These are phyloP conservation scores for Forsythia viridissima DNA, from an alignment of 257 asterid genomes.

Conservation along the genomic window DNA sequence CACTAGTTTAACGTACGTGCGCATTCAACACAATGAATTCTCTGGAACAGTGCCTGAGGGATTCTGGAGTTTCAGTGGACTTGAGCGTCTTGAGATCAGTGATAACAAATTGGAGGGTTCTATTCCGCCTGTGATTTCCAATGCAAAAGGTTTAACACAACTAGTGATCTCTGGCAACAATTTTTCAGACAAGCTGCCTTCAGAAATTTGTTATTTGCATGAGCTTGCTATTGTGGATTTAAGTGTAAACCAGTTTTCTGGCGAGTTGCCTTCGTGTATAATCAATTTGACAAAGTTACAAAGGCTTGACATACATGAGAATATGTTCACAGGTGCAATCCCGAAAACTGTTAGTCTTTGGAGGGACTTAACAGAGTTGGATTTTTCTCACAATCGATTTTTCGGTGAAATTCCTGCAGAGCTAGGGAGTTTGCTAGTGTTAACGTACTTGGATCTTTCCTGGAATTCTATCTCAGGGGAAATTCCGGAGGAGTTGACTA, in stretches of 20 bases:
- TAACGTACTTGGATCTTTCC: slow-evolving; percentile 66
- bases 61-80: slow-evolving; percentile 59
- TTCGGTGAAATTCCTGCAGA: slow-evolving; percentile 63
- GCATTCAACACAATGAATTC: slow-evolving; percentile 49
- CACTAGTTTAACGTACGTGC: slow-evolving; percentile 45
- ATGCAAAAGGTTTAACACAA: slow-evolving; percentile 42
- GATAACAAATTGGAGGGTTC: slow-evolving; percentile 65
- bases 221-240: slow-evolving; percentile 50
- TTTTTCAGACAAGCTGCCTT: slow-evolving; percentile 59
- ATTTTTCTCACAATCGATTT: slow-evolving; percentile 64
- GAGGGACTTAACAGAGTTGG: slow-evolving; percentile 58
- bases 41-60: slow-evolving; percentile 59
- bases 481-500: slow-evolving; percentile 57
- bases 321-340: slow-evolving; percentile 56
- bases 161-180: slow-evolving; percentile 56
- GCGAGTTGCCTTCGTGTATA: slow-evolving; percentile 67
- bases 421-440: slow-evolving; percentile 57
- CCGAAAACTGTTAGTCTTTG: slow-evolving; percentile 45
- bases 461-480: slow-evolving; percentile 59
- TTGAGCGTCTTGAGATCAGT: slow-evolving; percentile 49
- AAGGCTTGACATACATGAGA: slow-evolving; percentile 62
- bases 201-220: slow-evolving; percentile 43
- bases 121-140: slow-evolving; percentile 50
- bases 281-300: slow-evolving; percentile 43
- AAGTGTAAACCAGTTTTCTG: slow-evolving; percentile 55